Evolutionary conservation across 306 rosid genomes (phyloP).

Genomic region (Malus orientalis): DNA sequence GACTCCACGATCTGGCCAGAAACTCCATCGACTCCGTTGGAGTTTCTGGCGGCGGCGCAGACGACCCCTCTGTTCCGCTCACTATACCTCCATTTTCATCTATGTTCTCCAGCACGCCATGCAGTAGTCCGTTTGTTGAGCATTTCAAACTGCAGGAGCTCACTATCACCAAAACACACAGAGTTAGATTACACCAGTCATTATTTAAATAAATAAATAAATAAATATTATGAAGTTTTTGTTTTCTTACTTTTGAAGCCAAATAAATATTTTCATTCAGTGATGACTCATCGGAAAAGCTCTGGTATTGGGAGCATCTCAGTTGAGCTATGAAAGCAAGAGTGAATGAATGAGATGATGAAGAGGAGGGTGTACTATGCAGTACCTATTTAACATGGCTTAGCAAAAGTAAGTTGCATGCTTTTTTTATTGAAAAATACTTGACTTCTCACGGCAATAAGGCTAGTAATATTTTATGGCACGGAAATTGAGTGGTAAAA

Average conservation of each 20-base stretch:
- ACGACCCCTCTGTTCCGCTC: slow-evolving; percentile 30
- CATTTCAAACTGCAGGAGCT: slow-evolving; percentile 45
- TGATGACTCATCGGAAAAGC: slow-evolving; percentile 13
- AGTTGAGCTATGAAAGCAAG: no score
- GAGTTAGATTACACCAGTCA: no score
- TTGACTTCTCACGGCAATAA: no score
- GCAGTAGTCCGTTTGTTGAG: slow-evolving; percentile 16
- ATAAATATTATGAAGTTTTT: neutral
- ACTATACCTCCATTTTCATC: slow-evolving; percentile 59
- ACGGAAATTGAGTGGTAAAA: no score
- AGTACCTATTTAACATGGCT: slow-evolving; percentile 34
- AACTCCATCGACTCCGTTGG: slow-evolving; percentile 96
- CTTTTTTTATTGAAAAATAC: slow-evolving; percentile 25
- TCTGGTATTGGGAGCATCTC: no score
- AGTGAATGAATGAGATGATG: slow-evolving; percentile 22
- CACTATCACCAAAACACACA: slow-evolving; percentile 35
- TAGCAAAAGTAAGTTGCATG: slow-evolving; percentile 7
- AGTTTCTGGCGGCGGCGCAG: slow-evolving; percentile 60
- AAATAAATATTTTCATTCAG: neutral
- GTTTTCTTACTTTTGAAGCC: slow-evolving; percentile 26
- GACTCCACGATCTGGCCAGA: slow-evolving; percentile 95
- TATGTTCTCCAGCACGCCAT: slow-evolving; percentile 55
- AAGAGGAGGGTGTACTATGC: slow-evolving; percentile 12
- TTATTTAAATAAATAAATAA: no score
- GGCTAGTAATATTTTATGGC: no score